Conservation (phyloP, 2,329 filamentous ascomycete genomes). For the Paecilomyces fulvus region DNA sequence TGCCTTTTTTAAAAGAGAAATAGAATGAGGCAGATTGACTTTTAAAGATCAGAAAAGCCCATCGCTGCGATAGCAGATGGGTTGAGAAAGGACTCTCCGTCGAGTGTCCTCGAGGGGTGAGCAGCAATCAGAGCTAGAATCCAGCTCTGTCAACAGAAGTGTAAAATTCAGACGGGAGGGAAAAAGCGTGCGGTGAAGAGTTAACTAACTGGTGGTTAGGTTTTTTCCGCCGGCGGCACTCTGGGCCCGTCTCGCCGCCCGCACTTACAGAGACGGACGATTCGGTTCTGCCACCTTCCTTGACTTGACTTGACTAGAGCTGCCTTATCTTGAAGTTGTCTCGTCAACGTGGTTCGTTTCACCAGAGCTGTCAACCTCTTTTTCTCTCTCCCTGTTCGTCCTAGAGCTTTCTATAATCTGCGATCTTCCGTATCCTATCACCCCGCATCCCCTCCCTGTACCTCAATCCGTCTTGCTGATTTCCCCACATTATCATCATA, state of each 20-base stretch:
- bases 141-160: neutral
- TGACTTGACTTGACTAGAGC: neutral
- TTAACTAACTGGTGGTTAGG: no score
- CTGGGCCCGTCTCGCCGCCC: neutral
- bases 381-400: neutral
- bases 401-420: neutral
- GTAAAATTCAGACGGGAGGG: neutral
- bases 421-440: neutral
- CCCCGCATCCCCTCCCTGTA: neutral
- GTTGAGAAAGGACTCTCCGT: slow-evolving; percentile 17
- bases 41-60: slow-evolving; percentile 25
- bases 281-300: slow-evolving; percentile 32
- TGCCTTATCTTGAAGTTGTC: neutral
- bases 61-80: slow-evolving; percentile 22
- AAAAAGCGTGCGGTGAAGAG: neutral
- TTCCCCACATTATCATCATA: slow-evolving; percentile 3
- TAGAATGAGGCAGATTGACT: slow-evolving; percentile 18
- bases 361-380: neutral
- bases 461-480: neutral
- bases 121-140: neutral
- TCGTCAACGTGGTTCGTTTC: slow-evolving; percentile 2
- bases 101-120: slow-evolving; percentile 13
- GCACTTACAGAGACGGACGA: slow-evolving; percentile 15
- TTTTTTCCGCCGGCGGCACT: neutral
- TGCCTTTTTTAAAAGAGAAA: slow-evolving; percentile 14